phyloP scores from a whole-genome alignment of 768 basidiomycete species.

The Xerocomus potaroensis region DNA sequence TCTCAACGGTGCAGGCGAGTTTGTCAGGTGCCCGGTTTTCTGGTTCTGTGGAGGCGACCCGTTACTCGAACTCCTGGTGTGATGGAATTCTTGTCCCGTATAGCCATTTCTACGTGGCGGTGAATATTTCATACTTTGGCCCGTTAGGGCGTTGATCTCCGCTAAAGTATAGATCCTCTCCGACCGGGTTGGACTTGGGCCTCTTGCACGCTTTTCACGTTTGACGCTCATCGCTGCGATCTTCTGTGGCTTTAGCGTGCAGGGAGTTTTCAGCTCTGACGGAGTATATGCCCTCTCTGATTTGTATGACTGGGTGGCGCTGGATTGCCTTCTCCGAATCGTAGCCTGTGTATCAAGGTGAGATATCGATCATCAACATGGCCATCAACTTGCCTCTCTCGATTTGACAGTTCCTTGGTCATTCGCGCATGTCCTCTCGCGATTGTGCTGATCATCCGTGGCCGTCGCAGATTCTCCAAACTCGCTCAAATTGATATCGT shows the following conservation, averaged over 20 bases:
- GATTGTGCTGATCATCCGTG: slow-evolving; percentile 13
- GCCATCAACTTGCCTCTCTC: slow-evolving; percentile 20
- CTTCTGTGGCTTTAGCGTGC: slow-evolving; percentile 19
- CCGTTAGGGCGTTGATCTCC: slow-evolving; percentile 30
- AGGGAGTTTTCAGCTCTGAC: slow-evolving; percentile 14
- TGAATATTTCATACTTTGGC: slow-evolving; percentile 22
- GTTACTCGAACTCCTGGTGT: slow-evolving; percentile 15
- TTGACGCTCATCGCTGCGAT: slow-evolving; percentile 6
- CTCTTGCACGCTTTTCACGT: slow-evolving; percentile 16
- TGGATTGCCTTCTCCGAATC: slow-evolving; percentile 21
- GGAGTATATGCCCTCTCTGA: slow-evolving; percentile 25
- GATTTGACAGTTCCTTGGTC: slow-evolving; percentile 14
- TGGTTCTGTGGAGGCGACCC: slow-evolving; percentile 19
- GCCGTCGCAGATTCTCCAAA: slow-evolving; percentile 16
- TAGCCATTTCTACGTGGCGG: slow-evolving; percentile 18
- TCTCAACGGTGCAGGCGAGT: slow-evolving; percentile 11
- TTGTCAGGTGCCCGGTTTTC: slow-evolving; percentile 9
- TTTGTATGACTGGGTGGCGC: slow-evolving; percentile 17
- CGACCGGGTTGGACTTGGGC: slow-evolving; percentile 29
- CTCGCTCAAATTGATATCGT: slow-evolving; percentile 23
- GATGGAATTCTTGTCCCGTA: slow-evolving; percentile 7
- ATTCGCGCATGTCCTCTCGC: slow-evolving; percentile 7
- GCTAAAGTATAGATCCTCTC: slow-evolving; percentile 34
- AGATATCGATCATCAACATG: not conserved
- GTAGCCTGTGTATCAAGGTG: slow-evolving; percentile 9